Evolutionary conservation across 441 rosid species (phyloP), one percentile per base, ranked within the genome.

Genomic region (Gossypium lobatum): DNA sequence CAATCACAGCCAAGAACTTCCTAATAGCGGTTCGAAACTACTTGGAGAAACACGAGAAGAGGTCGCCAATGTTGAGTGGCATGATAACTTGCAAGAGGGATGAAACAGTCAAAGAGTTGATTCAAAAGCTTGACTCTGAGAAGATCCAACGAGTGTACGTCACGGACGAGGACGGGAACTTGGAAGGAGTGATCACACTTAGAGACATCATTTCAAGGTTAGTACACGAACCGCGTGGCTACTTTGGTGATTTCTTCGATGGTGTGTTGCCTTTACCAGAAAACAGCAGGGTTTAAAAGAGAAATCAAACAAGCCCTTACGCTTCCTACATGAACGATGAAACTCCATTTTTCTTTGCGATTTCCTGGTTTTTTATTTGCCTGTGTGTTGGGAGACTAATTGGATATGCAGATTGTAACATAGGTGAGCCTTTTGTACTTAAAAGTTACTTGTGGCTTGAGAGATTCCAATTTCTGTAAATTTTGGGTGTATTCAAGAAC

Each of bases 231-330:
- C 99, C 99, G 4, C 90, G 75, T 9, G 96, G 97, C 75, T 95
- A 95, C 77, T 95, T 95, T 28, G 98, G 99, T 1, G 98, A 95
- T 82, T 95, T 95, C 89, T 95, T 95, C 59, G 98, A 95, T 28
- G 98, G 99, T 4, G 92, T 95, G 31, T 70, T 92, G 61, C 98
- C 99, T 4, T 82, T 91, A 25, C 99, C 99, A 0, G 73, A 70
- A 8, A 86, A 80, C 83, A 80, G 95, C 86, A 78, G 99, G 78
- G 98, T 92, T 68, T 95, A 75, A 84, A 14, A 72, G 70, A 25
- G 60, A 25, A 26, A 59, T 70, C 52, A 48, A 25, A 45, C 25
- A 55, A 55, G 52, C 7, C 10, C 10, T 1, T 39, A 60, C 3
- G 39, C 45, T 20, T 17, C 68, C 62, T 61, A 18, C 7, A 31